Evolutionary conservation across 2,329 filamentous ascomycete species (phyloP).

Genomic region (Aspergillus sp.): DNA sequence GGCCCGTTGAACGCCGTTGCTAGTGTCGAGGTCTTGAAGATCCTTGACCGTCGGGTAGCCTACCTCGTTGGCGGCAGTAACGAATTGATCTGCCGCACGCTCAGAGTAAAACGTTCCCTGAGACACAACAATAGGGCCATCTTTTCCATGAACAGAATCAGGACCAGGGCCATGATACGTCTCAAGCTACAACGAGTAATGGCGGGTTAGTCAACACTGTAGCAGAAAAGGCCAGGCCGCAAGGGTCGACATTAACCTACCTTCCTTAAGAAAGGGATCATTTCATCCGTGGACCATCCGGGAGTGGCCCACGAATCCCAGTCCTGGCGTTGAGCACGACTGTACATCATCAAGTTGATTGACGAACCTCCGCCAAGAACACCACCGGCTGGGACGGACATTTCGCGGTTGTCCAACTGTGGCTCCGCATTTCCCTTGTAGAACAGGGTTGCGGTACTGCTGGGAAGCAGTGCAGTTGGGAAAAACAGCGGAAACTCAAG

Average conservation of each 20-base stretch:
- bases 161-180: not conserved
- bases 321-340: slow-evolving; percentile 2
- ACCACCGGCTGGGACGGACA: slow-evolving; percentile 1
- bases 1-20: not conserved
- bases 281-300: not conserved
- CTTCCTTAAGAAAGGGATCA: not conserved
- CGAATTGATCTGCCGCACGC: not conserved
- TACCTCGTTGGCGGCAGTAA: not conserved
- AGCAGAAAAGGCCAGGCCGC: not conserved
- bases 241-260: not conserved
- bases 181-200: slow-evolving; percentile 1
- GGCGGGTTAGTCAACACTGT: not conserved
- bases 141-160: not conserved
- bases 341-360: slow-evolving; percentile 5
- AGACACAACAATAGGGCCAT: not conserved
- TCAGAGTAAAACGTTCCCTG: not conserved
- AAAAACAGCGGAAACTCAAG: not conserved
- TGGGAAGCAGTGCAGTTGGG: not conserved
- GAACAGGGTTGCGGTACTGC: not conserved
- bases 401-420: not conserved
- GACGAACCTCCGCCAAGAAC: slow-evolving; percentile 4
- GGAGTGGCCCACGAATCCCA: slow-evolving; percentile 1
- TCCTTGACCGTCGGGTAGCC: not conserved
- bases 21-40: not conserved
- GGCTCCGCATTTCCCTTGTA: slow-evolving; percentile 1